Conservation (phyloP, 176 grass and related monocot species). For the Canna indica region DNA sequence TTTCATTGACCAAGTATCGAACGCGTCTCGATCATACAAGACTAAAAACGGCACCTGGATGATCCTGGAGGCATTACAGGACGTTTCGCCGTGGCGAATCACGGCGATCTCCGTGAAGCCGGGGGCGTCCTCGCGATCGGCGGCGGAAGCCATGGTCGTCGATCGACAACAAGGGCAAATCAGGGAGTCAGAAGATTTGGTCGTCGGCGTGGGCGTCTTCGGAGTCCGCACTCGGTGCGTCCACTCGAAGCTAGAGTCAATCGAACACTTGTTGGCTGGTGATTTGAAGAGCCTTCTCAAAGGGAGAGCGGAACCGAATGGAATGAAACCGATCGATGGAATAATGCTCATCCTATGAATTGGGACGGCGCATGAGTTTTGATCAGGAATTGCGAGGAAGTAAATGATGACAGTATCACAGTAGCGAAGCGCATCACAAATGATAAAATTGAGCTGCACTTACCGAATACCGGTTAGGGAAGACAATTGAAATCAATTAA, state of each 20-base stretch:
- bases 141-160: neutral
- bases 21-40: neutral
- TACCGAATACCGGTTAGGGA: no score
- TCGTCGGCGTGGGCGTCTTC: no score
- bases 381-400: no score
- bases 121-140: neutral
- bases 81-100: slow-evolving; percentile 62
- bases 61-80: slow-evolving; percentile 67
- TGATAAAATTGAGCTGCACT: no score
- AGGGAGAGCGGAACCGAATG: no score
- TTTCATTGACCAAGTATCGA: neutral
- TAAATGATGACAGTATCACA: no score
- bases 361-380: no score
- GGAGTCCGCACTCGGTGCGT: neutral
- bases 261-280: neutral
- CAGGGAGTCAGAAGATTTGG: no score
- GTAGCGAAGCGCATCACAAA: no score
- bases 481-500: no score
- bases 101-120: slow-evolving; percentile 70
- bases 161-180: neutral
- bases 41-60: slow-evolving; percentile 42
- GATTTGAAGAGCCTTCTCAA: neutral
- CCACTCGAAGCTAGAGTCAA: neutral
- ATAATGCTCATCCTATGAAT: no score
- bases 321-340: no score